These are phyloP conservation scores for Exophiala dermatitidis DNA, from an alignment of 2,329 filamentous ascomycete species.

Conservation along the genomic window DNA sequence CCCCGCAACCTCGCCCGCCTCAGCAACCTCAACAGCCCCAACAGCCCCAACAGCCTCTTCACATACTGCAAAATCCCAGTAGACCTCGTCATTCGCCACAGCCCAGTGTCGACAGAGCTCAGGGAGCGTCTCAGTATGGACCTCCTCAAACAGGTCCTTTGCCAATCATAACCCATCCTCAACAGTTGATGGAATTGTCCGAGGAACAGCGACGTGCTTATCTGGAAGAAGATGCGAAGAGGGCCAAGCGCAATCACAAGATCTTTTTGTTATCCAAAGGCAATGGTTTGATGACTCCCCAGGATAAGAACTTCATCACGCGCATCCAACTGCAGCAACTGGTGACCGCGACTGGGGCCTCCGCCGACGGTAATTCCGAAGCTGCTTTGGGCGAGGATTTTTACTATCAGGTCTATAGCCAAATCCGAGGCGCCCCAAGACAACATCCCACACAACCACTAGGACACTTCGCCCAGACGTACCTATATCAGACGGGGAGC, in stretches of 20 bases:
- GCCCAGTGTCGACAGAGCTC: slow-evolving; percentile 32
- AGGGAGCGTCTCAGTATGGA: neutral
- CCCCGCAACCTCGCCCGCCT: slow-evolving; percentile 46
- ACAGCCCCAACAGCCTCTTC: slow-evolving; percentile 51
- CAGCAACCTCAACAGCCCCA: slow-evolving; percentile 12
- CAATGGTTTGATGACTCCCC: slow-evolving; percentile 96
- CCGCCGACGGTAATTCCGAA: slow-evolving; percentile 71
- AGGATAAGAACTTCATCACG: slow-evolving; percentile 99
- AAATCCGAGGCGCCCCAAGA: slow-evolving; percentile 81
- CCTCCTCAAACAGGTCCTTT: slow-evolving; percentile 32
- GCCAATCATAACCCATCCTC: slow-evolving; percentile 58
- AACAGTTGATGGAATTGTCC: slow-evolving; percentile 67
- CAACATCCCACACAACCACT: slow-evolving; percentile 89
- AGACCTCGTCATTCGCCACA: slow-evolving; percentile 46
- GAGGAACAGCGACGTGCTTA: slow-evolving; percentile 80
- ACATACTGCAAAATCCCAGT: slow-evolving; percentile 74
- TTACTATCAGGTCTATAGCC: slow-evolving; percentile 95
- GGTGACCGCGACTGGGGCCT: slow-evolving; percentile 82
- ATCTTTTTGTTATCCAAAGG: slow-evolving; percentile 88
- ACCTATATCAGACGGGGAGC: slow-evolving; percentile 88
- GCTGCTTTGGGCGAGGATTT: slow-evolving; percentile 85
- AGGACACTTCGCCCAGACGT: slow-evolving; percentile 95
- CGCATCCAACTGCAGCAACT: slow-evolving; percentile 95
- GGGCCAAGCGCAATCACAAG: slow-evolving; percentile 96
- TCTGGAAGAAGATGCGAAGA: slow-evolving; percentile 82